phyloP scores from a whole-genome alignment of 306 rosid genomes.

The Aeschynomene evenia region DNA sequence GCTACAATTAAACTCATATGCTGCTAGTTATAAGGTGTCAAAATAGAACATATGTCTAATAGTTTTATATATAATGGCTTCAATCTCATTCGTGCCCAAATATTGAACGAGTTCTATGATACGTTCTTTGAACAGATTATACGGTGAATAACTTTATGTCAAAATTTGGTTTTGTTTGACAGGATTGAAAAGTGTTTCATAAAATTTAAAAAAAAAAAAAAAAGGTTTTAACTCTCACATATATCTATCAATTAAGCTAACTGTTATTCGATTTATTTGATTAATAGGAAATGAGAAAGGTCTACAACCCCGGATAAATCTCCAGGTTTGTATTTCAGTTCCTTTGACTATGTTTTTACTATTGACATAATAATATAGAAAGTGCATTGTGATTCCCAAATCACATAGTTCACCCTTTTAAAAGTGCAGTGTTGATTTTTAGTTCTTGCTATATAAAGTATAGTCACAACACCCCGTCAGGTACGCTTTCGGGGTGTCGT shows the following conservation, averaged over 20 bases:
- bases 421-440: neutral
- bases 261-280: neutral
- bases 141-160: neutral
- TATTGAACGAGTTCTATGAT: neutral
- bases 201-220: neutral
- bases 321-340: conserved; percentile 37
- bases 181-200: neutral
- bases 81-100: neutral
- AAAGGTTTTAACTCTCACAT: neutral
- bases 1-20: neutral
- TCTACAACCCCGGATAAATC: conserved; percentile 39
- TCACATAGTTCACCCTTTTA: neutral
- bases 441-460: neutral
- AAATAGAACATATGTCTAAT: neutral
- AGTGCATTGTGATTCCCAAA: neutral
- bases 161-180: neutral
- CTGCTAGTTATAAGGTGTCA: neutral
- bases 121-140: neutral
- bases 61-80: no score
- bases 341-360: neutral
- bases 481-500: no score
- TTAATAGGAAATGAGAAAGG: conserved; percentile 46
- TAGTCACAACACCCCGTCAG: no score
- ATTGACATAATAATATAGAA: neutral
- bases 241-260: neutral